Base-by-base conservation (phyloP, 192 early-diverging fungal genomes). In the Coemansia sp. region DNA sequence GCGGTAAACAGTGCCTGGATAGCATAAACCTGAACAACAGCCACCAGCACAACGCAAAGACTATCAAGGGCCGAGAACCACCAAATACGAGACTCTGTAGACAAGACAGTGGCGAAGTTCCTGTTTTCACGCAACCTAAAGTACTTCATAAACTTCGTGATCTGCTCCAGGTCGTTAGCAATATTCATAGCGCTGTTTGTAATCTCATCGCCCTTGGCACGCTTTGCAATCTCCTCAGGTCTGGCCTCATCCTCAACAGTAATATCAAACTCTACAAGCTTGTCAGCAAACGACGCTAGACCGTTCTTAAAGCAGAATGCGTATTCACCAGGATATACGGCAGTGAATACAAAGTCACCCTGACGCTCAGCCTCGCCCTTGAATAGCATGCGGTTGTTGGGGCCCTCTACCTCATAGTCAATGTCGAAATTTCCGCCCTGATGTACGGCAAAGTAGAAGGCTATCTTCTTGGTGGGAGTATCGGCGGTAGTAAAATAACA, bases 401-500 rank as follows among this genome's bases (percentile, higher is more conserved):
- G 94, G 24, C 87, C 92, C 33, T 77, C 86, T 29, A 97, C 93
- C 31, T 88, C 87, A 64, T 92, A 97, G 80, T 99, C 97, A 32
- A 99, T 90, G 74, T 99, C 97, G 78, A 98, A 99, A 30, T 91
- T 86, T 66, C 97, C 97, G 29, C 97, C 97, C 55, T 88, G 84
- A 86, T 99, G 97, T 46, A 98, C 96, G 51, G 95, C 94, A 90
- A 96, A 98, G 85, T 97, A 98, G 74, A 98, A 95, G 39, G 90
- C 89, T 59, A 98, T 75, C 82, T 98, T 98, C 85, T 98, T 94
- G 50, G 88, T 90, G 5, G 87, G 84, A 56, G 84, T 62, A 64
- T 91, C 90, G n/a, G 87, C 83, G 64, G 81, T 84, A 19, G 89
- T 86, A 83, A 94, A 96, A 82, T 94, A 98, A 78, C 97, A 99